Conservation (phyloP, 495 filamentous ascomycete species). For the Cryomyces antarcticus region DNA sequence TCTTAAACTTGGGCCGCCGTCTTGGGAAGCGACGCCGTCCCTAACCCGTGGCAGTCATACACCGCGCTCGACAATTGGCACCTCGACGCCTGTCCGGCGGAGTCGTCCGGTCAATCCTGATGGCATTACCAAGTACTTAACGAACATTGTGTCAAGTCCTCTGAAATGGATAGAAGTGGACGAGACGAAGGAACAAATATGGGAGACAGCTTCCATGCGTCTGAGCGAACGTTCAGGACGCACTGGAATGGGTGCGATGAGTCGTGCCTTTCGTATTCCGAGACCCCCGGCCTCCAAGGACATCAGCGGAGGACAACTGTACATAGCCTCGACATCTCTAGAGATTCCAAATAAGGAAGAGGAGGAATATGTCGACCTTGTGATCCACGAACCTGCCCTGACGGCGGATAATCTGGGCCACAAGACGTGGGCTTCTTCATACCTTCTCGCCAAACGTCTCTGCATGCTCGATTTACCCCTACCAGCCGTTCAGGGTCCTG, state of each 20-base stretch:
- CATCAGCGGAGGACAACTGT: slow-evolving; percentile 1
- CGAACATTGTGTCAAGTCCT: slow-evolving; percentile 50
- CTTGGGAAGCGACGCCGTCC: slow-evolving; percentile 15
- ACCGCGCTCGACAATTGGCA: not conserved
- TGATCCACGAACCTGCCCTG: slow-evolving; percentile 67
- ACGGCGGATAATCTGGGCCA: slow-evolving; percentile 74
- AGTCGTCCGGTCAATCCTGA: slow-evolving; percentile 9
- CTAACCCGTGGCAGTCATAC: no score
- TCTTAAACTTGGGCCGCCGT: slow-evolving; percentile 20
- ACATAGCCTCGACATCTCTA: no score
- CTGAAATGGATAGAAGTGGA: slow-evolving; percentile 59
- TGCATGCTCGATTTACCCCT: slow-evolving; percentile 19
- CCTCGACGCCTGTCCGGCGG: not conserved
- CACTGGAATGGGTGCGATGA: slow-evolving; percentile 60
- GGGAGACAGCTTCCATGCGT: slow-evolving; percentile 57
- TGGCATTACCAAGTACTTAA: slow-evolving; percentile 38
- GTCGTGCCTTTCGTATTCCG: slow-evolving; percentile 52
- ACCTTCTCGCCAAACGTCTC: slow-evolving; percentile 63
- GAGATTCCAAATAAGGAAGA: not conserved
- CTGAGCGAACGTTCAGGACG: slow-evolving; percentile 73
- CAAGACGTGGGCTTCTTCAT: slow-evolving; percentile 84
- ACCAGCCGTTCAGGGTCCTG: slow-evolving; percentile 5
- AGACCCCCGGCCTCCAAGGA: slow-evolving; percentile 1
- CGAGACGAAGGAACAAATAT: slow-evolving; percentile 48
- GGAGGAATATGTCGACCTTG: slow-evolving; percentile 29